A percentile compares a stretch with the other conserved stretches of the same genome.
phyloP scores from a whole-genome alignment of 2,329 filamentous ascomycete genomes.

The Teratosphaeria viscida region DNA sequence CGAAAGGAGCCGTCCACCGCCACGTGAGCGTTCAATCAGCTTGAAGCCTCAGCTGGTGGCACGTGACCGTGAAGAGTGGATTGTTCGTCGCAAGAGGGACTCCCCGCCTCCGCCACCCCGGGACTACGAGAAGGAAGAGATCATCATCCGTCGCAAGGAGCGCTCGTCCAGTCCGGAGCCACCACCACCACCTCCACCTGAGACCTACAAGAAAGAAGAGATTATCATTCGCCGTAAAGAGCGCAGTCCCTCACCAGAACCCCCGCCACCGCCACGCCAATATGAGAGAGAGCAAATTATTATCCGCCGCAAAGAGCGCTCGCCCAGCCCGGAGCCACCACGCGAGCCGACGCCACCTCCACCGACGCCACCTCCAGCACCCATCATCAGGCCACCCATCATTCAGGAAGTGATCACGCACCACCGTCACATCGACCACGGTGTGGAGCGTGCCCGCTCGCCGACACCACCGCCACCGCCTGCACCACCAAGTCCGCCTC shows the following conservation, averaged over 20 bases:
- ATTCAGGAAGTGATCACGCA: constrained; percentile 84
- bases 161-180: constrained; percentile 22
- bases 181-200: constrained; percentile 35
- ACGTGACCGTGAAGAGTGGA: constrained; percentile 26
- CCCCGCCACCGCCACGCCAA: constrained; percentile 25
- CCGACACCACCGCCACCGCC: constrained; percentile 35
- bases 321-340: constrained; percentile 30
- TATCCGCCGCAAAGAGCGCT: constrained; percentile 35
- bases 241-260: constrained; percentile 21
- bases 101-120: constrained; percentile 24
- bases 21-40: constrained; percentile 19
- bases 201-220: constrained; percentile 37
- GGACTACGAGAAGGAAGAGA: constrained; percentile 29
- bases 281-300: constrained; percentile 33
- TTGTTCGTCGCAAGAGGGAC: constrained; percentile 27
- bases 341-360: constrained; percentile 39
- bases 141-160: constrained; percentile 39
- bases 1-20: constrained; percentile 26
- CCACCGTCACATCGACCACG: constrained; percentile 79
- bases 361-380: constrained; percentile 48
- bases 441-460: constrained; percentile 37
- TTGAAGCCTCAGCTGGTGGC: constrained; percentile 25
- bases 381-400: constrained; percentile 67
- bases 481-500: constrained; percentile 40
- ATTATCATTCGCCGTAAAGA: constrained; percentile 40